These are phyloP conservation scores for Phialocephala subalpina DNA, from an alignment of 2,329 filamentous ascomycete genomes.

Conservation along the genomic window DNA sequence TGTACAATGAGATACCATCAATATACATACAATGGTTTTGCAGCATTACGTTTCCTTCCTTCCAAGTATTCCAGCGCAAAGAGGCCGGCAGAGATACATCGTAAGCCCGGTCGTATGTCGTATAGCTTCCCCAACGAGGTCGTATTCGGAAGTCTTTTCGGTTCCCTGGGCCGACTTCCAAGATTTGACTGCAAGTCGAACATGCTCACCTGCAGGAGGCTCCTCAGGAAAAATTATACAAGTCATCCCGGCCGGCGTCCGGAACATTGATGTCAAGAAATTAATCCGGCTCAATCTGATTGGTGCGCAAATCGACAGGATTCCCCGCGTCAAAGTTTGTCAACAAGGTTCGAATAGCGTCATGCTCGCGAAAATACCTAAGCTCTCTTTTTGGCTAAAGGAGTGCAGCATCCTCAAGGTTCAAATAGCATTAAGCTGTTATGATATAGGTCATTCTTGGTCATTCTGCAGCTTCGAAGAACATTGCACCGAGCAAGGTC, in stretches of 20 bases:
- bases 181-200: background rate
- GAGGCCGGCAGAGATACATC: too few relatives aligned
- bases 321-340: slow-evolving; percentile 13
- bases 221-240: background rate
- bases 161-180: background rate
- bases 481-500: slow-evolving; percentile 20
- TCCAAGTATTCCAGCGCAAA: too few relatives aligned
- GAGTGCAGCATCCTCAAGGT: background rate
- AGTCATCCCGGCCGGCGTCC: background rate
- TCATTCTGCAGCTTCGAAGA: background rate
- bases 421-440: background rate
- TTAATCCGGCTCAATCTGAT: slow-evolving; percentile 17
- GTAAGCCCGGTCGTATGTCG: too few relatives aligned
- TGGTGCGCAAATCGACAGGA: slow-evolving; percentile 16
- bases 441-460: background rate
- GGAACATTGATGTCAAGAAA: background rate
- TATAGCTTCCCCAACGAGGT: background rate
- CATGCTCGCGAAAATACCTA: background rate
- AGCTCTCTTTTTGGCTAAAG: slow-evolving; percentile 17
- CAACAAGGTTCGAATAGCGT: slow-evolving; percentile 15
- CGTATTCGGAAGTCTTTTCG: slow-evolving; percentile 2
- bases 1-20: background rate
- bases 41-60: too few relatives aligned
- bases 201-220: background rate
- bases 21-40: slow-evolving; percentile 5